Evolutionary conservation across 176 grass and related monocot genomes (phyloP), one percentile per base, ranked within the genome.

Genomic region (Oryza australiensis): DNA sequence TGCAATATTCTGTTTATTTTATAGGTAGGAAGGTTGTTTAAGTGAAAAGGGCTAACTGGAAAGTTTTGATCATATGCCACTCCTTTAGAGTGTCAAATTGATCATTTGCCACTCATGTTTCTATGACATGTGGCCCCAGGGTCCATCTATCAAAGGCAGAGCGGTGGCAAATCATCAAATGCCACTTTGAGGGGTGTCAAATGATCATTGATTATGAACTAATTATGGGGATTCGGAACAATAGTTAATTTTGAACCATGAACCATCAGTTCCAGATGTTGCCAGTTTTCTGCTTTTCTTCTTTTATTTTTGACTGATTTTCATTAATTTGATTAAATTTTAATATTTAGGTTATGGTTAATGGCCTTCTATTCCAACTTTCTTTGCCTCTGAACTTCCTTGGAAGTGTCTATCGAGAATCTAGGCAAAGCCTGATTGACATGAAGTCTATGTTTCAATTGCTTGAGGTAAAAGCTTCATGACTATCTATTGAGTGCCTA

Each of bases 381-480:
- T 98, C 95, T 70, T 71, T 95, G 51, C 95, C 95, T 69, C 90
- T 98, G 49, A 98, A 98, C 80, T 98, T 98, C 73, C 95, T 98
- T 88, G 96, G 96, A 80, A 95, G 96, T 85, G 96, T 95, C 72
- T 98, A 98, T 64, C 84, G 96, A 87, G 96, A 98, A 86, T 88
- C 93, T 86, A 95, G 96, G 85, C 96, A 98, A 85, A 98, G 96
- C 77, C 88, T 98, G 64, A 93, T 98, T 80, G 96, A 98, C 86
- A 91, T 98, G 96, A 95, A 98, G 59, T 88, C 90, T 49, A 93
- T 98, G 96, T 98, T 98, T 88, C 93, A 98, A 42, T 91, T 98
- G 82, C 93, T 98, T 62, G 93, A 98, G 96, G 96, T 98, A 77
- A 78, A 80, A 43, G 18, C 80, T 49, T 43, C 74, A 62, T 75